Evolutionary conservation across 805 yeast genomes (phyloP), one percentile per base, ranked within the genome.

Genomic region (Cyberlindnera mrakii): DNA sequence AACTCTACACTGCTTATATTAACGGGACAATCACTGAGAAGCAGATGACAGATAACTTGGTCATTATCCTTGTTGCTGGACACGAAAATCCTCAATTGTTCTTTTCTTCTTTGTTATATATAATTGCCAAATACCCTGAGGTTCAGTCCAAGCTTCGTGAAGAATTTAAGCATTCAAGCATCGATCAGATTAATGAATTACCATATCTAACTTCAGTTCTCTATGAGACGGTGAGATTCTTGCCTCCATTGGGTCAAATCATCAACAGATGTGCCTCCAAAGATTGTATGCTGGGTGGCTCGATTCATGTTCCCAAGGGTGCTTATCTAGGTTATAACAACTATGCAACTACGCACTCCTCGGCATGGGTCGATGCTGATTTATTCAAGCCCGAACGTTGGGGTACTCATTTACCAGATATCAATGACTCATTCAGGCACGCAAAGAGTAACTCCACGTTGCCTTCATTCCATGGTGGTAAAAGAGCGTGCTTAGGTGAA

Each of bases 61-160:
- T 76, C 8, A 77, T 78, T 15, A 62, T 76, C 4, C 57, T 78
- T 52, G 74, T 78, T 36, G 84, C 84, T 0, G 84, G 83, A 0
- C 84, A 78, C 55, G 84, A 78, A 50, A 78, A 78, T 47, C 84
- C 84, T 0, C 78, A 76, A 46, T 53, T 78, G 19, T 57, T 77
- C 10, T 50, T 77, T 46, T 66, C 74, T 1, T 72, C 80, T 0
- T 51, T 72, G 6, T 48, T 78, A 2, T 77, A 69, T 44, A 48
- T 74, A 13, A 50, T 78, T 23, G 75, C 74, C 1, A 77, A 76
- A 45, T 41, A 69, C 48, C 59, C 58, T 1, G 39, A 48, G 1
- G 43, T 65, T 7, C 79, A 74, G 46, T 29, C 40, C 1, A 45
- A 47, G 9, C 44, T 71, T 6, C 52, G 75, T 33, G 30, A 43